Base-by-base conservation (phyloP, 2,329 filamentous ascomycete species). In the Balansia obtecta region DNA sequence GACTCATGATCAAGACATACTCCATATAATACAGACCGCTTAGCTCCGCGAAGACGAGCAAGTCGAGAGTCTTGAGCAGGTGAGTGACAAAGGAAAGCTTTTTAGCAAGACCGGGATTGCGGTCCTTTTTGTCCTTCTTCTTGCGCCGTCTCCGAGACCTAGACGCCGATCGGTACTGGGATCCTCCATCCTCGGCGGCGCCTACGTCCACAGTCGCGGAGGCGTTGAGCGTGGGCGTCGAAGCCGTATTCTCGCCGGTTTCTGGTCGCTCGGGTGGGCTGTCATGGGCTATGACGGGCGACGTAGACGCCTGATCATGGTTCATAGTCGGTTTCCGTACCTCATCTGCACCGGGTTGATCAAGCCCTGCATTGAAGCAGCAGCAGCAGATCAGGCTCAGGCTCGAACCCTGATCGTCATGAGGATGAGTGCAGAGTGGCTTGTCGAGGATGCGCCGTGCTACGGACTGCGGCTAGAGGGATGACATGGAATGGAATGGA, bases 11-110 rank as follows among this genome's bases (percentile, higher is more conserved):
- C 11, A 44, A 37, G 15, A 62, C 75, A 50, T 70, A 85, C 82
- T 86, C 82, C 76, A 85, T 80, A 63, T 85, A 85, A 62, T 86
- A 86, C 57, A 85, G 58, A 42, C 76, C 72, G 59, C 78, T 82
- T 51, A 85, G 68, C 68, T 85, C 80, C 40, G 75, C 77, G 62
- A 81, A 82, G 46, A 83, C 75, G 44, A 84, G 60, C 58, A 76
- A 74, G 66, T 86, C 82, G 52, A 85, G 68, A 54, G 73, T 78
- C 58, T 71, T 70, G 57, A 82, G 75, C 53, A 85, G 69, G 56
- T 81, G 74, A 40, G 72, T 77, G 57, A 83, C 66, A 60, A 83
- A 81, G 55, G 77, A 67, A 50, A 79, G 68, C 70, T 82, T 83
- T 64, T 75, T 81, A 51, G 67, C 64, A 58, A 78, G 64, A 55